Evolutionary conservation across 768 basidiomycete genomes (phyloP).

Genomic region (Hirschioporus abietinus): DNA sequence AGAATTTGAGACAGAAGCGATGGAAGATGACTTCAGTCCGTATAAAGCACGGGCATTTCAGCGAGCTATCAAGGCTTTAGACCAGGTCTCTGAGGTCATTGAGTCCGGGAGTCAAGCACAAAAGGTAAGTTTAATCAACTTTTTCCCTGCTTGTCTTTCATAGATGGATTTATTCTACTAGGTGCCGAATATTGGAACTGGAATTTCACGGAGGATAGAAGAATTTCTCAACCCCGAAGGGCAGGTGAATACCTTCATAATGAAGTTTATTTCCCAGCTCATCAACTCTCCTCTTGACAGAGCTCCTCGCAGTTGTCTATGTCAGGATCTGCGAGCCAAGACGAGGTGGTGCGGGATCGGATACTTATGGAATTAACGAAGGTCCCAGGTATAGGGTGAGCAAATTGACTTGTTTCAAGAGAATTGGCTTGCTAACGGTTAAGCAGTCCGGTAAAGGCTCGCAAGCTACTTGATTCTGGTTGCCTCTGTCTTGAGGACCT

Average conservation of each 20-base stretch:
- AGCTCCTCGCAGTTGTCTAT: constrained; percentile 7
- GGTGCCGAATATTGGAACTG: constrained; percentile 30
- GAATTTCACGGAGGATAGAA: constrained; percentile 43
- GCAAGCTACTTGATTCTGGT: constrained; percentile 45
- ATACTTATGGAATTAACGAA: constrained; percentile 28
- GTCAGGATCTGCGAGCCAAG: constrained; percentile 15
- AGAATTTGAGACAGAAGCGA: constrained; percentile 41
- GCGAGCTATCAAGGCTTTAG: constrained; percentile 40
- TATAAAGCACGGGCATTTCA: constrained; percentile 49
- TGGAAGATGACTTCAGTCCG: constrained; percentile 28
- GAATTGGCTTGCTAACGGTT: background rate
- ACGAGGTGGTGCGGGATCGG: constrained; percentile 21
- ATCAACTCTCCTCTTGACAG: background rate
- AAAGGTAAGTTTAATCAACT: constrained; percentile 22
- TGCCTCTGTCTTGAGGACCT: constrained; percentile 41
- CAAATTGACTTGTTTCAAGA: background rate
- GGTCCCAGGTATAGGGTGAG: constrained; percentile 47
- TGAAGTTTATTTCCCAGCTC: constrained; percentile 7
- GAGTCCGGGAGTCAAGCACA: constrained; percentile 37
- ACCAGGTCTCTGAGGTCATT: constrained; percentile 36
- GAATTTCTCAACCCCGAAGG: constrained; percentile 32
- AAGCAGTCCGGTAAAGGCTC: constrained; percentile 26
- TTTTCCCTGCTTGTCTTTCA: background rate
- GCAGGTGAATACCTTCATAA: constrained; percentile 22
- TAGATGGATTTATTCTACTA: constrained; percentile 18